Evolutionary conservation across 2,329 filamentous ascomycete species (phyloP), one percentile per base, ranked within the genome.

Genomic region (Diplodia mutila): DNA sequence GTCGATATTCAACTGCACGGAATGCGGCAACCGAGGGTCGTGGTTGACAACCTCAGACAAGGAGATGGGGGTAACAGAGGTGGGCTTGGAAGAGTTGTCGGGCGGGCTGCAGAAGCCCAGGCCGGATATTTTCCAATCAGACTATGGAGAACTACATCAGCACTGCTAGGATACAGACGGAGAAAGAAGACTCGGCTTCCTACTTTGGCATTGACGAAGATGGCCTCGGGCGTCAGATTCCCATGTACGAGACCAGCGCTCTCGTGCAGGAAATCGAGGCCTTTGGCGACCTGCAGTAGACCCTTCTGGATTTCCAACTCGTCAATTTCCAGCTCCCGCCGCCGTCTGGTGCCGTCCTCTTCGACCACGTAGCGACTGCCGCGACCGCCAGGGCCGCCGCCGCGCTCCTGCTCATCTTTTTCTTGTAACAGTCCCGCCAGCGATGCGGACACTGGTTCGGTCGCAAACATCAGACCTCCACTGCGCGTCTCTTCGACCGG

Each of bases 121-220:
- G n/a, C 94, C 95, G 73, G 93, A 94, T 69, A 99, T 92, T 78
- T 99, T 99, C 95, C 95, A 99, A 79, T 99, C 95, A 57, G 92
- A 97, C 90, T 92, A 79, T 78, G 66, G 72, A 68, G 46, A 12
- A 27, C 46, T 51, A 34, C 51, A 63, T 67, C 49, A 67, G 66
- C 39, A 67, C 37, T 25, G 66, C 57, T 57, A 63, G 23, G 2
- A 54, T 53, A 67, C 66, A 32, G 9, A 61, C 52, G 57, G 42
- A 34, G 61, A 55, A 64, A 39, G 48, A 65, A 67, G 70, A 51
- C 69, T 66, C 49, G 69, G 71, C 75, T 75, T 70, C 85, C 69
- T 81, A 87, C 90, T 87, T 99, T 99, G 49, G 92, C 88, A 80
- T 99, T 99, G 79, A 99, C 89, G 71, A 97, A 90, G 71, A 99